These are phyloP conservation scores for Evansstolkia leycettana DNA, from an alignment of 495 filamentous ascomycete species.

Conservation along the genomic window DNA sequence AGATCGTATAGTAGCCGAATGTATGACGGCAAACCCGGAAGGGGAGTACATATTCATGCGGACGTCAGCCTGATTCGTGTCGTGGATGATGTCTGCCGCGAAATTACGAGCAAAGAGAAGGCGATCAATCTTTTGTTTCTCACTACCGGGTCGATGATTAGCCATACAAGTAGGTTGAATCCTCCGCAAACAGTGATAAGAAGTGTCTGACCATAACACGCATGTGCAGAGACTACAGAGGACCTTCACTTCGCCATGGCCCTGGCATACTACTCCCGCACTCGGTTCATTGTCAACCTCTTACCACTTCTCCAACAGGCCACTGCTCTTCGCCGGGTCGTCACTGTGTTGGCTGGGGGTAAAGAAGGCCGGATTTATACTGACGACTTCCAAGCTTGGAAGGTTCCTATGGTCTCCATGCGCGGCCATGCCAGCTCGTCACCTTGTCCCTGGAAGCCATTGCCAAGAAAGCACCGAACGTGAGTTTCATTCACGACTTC, in stretches of 20 bases:
- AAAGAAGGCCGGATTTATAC: slow-evolving; percentile 39
- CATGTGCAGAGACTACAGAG: slow-evolving; percentile 42
- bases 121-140: slow-evolving; percentile 50
- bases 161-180: no score
- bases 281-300: slow-evolving; percentile 50
- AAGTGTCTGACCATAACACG: no score
- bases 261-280: slow-evolving; percentile 49
- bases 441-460: slow-evolving; percentile 39
- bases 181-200: no score
- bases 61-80: slow-evolving; percentile 45
- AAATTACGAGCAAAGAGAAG: slow-evolving; percentile 43
- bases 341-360: slow-evolving; percentile 40
- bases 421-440: slow-evolving; percentile 34
- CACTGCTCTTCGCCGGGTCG: slow-evolving; percentile 39
- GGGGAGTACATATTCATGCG: slow-evolving; percentile 40
- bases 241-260: slow-evolving; percentile 40
- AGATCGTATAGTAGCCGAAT: slow-evolving; percentile 32
- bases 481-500: slow-evolving; percentile 46
- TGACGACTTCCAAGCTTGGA: slow-evolving; percentile 31
- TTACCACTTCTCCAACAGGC: slow-evolving; percentile 44
- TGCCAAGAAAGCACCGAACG: slow-evolving; percentile 33
- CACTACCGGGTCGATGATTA: slow-evolving; percentile 8
- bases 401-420: slow-evolving; percentile 7
- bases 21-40: slow-evolving; percentile 10
- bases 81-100: slow-evolving; percentile 47